Evolutionary conservation across 2,329 filamentous ascomycete genomes (phyloP).

Genomic region (Sarocladium kiliense): DNA sequence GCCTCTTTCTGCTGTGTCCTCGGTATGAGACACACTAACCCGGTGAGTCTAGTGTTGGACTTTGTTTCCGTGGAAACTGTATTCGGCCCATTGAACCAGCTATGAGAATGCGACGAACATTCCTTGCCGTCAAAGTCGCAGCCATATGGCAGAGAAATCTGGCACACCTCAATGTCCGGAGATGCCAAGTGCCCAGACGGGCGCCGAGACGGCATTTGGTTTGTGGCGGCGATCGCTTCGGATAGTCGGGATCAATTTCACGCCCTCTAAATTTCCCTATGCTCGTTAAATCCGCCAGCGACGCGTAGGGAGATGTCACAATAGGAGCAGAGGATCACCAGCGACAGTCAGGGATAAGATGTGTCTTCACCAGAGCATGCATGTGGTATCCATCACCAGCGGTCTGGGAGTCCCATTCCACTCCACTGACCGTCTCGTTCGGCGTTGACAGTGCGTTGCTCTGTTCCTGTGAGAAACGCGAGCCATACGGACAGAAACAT

Average conservation of each 20-base stretch:
- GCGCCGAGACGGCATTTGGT: conserved; percentile 1
- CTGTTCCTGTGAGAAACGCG: not conserved
- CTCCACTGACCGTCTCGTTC: too few relatives aligned
- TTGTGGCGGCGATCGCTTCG: conserved; percentile 4
- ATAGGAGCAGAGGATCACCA: too few relatives aligned
- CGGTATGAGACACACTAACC: not conserved
- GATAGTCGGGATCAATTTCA: not conserved
- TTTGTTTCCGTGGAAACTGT: conserved; percentile 1
- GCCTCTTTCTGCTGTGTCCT: too few relatives aligned
- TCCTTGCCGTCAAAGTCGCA: not conserved
- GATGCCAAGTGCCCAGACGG: conserved; percentile 7
- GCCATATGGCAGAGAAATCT: not conserved
- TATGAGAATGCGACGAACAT: not conserved
- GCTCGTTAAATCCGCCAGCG: too few relatives aligned
- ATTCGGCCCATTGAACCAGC: not conserved
- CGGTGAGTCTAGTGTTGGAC: not conserved
- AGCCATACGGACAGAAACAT: not conserved
- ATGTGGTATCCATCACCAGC: too few relatives aligned
- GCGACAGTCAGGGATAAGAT: too few relatives aligned
- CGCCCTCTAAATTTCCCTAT: not conserved
- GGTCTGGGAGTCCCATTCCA: too few relatives aligned
- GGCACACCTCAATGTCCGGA: not conserved
- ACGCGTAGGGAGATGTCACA: too few relatives aligned
- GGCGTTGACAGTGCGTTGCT: not conserved
- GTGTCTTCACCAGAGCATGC: too few relatives aligned